Percentiles rank a stretch among this genome's conserved stretches.
Evolutionary conservation across 1,139 yeast species (phyloP).

Genomic region (Cylindricascospora bacillispora): DNA sequence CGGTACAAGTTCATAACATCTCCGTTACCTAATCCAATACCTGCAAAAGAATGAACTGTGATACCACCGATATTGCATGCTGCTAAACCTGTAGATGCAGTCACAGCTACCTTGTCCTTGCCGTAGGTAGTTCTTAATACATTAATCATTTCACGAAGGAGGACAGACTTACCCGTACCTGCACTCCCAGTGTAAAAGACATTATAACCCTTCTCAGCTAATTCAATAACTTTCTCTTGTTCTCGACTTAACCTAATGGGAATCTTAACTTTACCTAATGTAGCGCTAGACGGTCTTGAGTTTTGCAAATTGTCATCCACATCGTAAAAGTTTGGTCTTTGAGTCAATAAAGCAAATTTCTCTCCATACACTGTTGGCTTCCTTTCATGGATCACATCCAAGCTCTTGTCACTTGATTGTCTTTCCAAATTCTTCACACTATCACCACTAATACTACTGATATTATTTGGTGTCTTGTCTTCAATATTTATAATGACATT

Average conservation of each 20-base stretch:
- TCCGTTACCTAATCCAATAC: constrained; percentile 65
- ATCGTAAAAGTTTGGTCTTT: constrained; percentile 10
- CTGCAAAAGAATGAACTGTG: constrained; percentile 77
- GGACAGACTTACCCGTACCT: constrained; percentile 87
- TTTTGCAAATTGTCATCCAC: constrained; percentile 8
- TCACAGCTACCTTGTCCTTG: constrained; percentile 53
- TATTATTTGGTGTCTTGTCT: too few relatives aligned
- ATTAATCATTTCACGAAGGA: constrained; percentile 57
- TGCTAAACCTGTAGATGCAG: constrained; percentile 89
- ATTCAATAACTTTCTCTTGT: constrained; percentile 53
- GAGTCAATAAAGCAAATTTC: constrained; percentile 17
- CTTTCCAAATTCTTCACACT: too few relatives aligned
- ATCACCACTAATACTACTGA: too few relatives aligned
- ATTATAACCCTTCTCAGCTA: constrained; percentile 50
- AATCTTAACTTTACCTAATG: constrained; percentile 19
- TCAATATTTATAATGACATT: not conserved
- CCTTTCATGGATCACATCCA: constrained; percentile 8
- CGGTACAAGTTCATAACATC: constrained; percentile 33
- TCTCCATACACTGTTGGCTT: constrained; percentile 9
- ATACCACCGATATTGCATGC: constrained; percentile 86
- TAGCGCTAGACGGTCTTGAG: constrained; percentile 9
- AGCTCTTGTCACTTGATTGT: constrained; percentile 7
- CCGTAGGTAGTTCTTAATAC: constrained; percentile 38
- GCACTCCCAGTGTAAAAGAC: constrained; percentile 91
- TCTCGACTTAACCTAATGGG: constrained; percentile 47